Base-by-base conservation (phyloP, 179 eudicot genomes). In the Beta corolliflora region DNA sequence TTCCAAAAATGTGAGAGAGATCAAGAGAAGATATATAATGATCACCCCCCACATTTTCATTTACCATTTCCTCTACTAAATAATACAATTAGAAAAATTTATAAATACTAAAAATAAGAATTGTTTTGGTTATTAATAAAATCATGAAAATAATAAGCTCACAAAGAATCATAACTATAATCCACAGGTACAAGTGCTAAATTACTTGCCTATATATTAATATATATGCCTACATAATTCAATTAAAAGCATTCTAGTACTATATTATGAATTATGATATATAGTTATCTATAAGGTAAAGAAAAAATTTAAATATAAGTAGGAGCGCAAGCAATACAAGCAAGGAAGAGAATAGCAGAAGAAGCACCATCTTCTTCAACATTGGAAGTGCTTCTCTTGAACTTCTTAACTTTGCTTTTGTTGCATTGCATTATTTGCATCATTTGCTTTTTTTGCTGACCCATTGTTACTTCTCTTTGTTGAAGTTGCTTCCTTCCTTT, bases 311-410 rank as follows among this genome's bases (percentile, higher is more conserved):
- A 80, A 36, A 50, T n/a, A 67, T 44, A 78, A 70, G 86, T 76
- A 77, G 95, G 91, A 59, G 94, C 75, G 83, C 92, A 92, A 59
- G 97, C 97, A 78, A 95, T 88, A 85, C 92, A 92, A 83, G 98
- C 98, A 76, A 95, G 95, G 14, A 93, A 84, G n/a, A 95, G 91
- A 61, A 95, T 93, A 18, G 98, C 98, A 71, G 95, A 86, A 73
- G 97, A 93, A 82, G 82, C 89, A 48, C 97, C 98, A 82, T 95
- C 98, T 70, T 91, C 91, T 66, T 93, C 89, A 73, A 92, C 86
- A 73, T 81, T 86, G 18, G 90, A 92, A 48, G 65, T 86, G 84
- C 98, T 95, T 86, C 98, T 92, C 90, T 95, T 95, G 91, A 95
- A 95, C 90, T 93, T 93, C 59, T 76, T 88, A 4, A 80, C 79